Evolutionary conservation across 768 basidiomycete species (phyloP).

Genomic region (Lactarius hengduanensis): DNA sequence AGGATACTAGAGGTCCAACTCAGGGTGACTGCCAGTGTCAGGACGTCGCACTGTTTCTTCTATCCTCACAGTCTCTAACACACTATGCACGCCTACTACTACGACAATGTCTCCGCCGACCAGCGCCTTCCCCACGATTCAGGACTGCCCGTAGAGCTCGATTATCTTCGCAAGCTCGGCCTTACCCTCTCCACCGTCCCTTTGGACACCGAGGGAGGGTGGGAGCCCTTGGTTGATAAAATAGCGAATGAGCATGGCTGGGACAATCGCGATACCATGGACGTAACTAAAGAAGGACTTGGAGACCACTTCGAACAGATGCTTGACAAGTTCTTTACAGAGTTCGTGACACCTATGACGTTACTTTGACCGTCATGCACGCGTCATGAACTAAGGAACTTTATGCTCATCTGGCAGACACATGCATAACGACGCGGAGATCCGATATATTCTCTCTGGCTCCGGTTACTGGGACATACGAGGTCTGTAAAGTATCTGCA

Average conservation of each 20-base stretch:
- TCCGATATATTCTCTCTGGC: conserved; percentile 81
- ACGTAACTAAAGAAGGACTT: conserved; percentile 71
- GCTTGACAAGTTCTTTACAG: conserved; percentile 78
- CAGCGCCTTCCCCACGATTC: conserved; percentile 79
- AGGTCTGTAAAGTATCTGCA: conserved; percentile 45
- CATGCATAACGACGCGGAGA: conserved; percentile 95
- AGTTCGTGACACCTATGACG: conserved; percentile 44
- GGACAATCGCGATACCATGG: conserved; percentile 80
- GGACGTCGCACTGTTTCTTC: background rate
- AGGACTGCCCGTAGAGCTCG: conserved; percentile 50
- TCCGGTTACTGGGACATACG: conserved; percentile 90
- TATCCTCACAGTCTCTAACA: background rate
- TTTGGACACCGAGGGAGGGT: conserved; percentile 44
- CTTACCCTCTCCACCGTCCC: conserved; percentile 69
- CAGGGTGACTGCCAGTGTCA: background rate
- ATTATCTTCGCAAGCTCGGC: conserved; percentile 55
- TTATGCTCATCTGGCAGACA: conserved; percentile 48
- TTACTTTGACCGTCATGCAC: background rate
- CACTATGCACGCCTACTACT: conserved; percentile 73
- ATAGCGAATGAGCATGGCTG: conserved; percentile 70
- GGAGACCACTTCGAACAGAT: conserved; percentile 81
- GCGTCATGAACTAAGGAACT: background rate
- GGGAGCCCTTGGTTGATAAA: conserved; percentile 54
- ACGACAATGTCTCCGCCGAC: conserved; percentile 72
- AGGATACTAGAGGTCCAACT: too few species aligned